Base-by-base conservation (phyloP, 352 stramenopile genomes). In the Globisporangium viniferum region DNA sequence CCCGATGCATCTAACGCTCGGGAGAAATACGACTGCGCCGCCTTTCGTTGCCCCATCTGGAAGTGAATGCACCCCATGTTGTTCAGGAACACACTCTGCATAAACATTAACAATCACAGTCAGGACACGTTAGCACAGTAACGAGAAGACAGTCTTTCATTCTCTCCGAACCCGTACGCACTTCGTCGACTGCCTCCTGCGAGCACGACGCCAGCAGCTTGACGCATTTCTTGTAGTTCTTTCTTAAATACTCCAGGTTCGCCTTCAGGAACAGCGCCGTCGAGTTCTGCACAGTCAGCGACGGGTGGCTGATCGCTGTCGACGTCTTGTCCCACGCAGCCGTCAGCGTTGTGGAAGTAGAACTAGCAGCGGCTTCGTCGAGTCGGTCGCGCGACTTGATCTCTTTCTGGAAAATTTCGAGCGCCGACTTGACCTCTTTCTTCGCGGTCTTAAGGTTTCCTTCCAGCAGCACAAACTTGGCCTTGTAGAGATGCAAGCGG, bases 161-260 rank as follows among this genome's bases (percentile, higher is more conserved):
- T n/a, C 31, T 60, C 55, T 12, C 2, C 31, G 27, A 6, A 59
- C 7, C 20, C 6, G 2, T 12, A 3, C 74, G 61, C 72, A 92
- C 83, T 75, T 94, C 88, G 61, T 89, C 89, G 29, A 96, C 85
- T 14, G 88, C 83, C 59, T 89, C 74, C 71, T 92, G 82, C 78
- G 88, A 90, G 80, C 88, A 96, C 48, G 90, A 97, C 58, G 89
- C 91, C 62, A 98, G 75, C 66, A 98, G 80, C 82, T 98, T 98
- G 76, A 98, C 93, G 68, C 87, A 95, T 79, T 98, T 98, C 76
- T 96, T 96, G 80, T 97, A 96, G 74, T 98, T 98, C 70, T 91
- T 90, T 60, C 93, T 86, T 79, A 98, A 86, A 88, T 98, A 97
- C 82, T 97, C 93, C 65, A 97, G 78, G 66, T 98, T 97, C 15